phyloP scores from a whole-genome alignment of 78 protist species.

The Dictyostelium intermedium region DNA sequence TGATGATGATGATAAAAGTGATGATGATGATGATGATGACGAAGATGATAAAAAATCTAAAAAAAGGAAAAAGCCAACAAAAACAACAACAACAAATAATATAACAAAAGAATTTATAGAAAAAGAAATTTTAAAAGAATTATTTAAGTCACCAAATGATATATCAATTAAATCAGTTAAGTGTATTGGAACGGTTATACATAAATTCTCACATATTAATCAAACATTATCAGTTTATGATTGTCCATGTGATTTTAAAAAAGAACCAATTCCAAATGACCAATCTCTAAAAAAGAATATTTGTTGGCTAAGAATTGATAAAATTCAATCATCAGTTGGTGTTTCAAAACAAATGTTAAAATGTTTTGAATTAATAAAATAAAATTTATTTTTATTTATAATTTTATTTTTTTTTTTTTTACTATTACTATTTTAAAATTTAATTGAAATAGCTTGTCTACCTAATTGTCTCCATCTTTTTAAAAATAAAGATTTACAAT shows the following conservation, averaged over 20 bases:
- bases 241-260: background rate
- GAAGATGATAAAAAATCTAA: background rate
- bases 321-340: slow-evolving; percentile 1
- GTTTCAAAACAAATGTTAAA: slow-evolving; percentile 68
- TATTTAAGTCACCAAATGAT: background rate
- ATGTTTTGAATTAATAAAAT: slow-evolving; percentile 64
- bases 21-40: background rate
- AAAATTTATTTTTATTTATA: background rate
- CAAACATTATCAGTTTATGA: slow-evolving; percentile 37
- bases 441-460: slow-evolving; percentile 54
- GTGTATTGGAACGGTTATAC: slow-evolving; percentile 15
- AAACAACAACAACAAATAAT: background rate
- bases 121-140: background rate
- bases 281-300: background rate
- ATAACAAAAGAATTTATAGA: background rate
- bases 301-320: slow-evolving; percentile 7
- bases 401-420: background rate
- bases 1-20: background rate
- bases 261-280: background rate
- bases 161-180: background rate
- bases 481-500: slow-evolving; percentile 25
- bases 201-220: slow-evolving; percentile 68
- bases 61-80: background rate
- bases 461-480: slow-evolving; percentile 78
- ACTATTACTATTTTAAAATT: background rate